Percentiles rank a stretch among this genome's conserved stretches.
Evolutionary conservation across 306 rosid species (phyloP).

Genomic region (Acacia acuminata): DNA sequence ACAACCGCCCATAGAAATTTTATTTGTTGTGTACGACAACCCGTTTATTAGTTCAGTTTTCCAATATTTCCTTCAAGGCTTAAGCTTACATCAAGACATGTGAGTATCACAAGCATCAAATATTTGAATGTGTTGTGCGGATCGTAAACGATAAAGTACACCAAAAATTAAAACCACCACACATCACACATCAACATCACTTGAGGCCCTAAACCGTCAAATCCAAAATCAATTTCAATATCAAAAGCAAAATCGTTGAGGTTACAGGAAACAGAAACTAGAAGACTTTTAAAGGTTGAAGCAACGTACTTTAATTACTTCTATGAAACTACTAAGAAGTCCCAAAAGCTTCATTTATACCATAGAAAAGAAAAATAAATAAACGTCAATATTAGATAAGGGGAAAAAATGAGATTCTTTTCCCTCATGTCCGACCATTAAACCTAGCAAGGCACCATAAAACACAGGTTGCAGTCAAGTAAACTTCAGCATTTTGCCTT

Average conservation of each 20-base stretch:
- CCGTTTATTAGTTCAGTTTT: no score
- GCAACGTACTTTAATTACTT: neutral
- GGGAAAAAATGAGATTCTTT: neutral
- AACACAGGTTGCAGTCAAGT: neutral
- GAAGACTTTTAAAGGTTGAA: neutral
- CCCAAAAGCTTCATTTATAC: neutral
- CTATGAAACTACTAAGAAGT: neutral
- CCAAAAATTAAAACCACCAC: neutral
- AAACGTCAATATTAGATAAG: neutral
- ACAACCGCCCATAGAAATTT: no score
- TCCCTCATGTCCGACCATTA: neutral
- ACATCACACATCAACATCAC: neutral
- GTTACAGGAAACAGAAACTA: neutral
- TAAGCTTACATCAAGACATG: neutral
- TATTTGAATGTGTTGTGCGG: no score
- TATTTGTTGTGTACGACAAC: no score
- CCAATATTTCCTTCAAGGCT: no score
- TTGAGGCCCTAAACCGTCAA: neutral
- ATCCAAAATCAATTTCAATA: neutral
- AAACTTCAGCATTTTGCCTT: slow-evolving; percentile 14
- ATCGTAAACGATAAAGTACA: no score
- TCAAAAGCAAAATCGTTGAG: no score
- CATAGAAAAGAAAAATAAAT: neutral
- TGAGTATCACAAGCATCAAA: neutral
- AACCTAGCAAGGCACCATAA: neutral